Evolutionary conservation across 441 rosid species (phyloP), one percentile per base, ranked within the genome.

Genomic region (Arabidopsis lyrata): DNA sequence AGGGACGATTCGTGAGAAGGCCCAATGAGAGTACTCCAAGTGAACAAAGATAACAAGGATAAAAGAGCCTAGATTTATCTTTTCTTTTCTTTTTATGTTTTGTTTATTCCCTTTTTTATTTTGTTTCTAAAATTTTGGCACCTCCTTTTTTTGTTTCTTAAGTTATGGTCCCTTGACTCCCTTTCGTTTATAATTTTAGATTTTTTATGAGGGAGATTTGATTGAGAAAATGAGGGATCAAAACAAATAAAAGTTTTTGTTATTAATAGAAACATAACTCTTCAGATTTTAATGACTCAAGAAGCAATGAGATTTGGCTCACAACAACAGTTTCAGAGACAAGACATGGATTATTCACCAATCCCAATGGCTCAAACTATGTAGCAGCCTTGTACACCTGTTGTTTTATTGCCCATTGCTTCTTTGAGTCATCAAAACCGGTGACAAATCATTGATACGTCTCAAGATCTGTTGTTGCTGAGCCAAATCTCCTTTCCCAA

Each of bases 1-100:
- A 86, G 90, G 90, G 90, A 38, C 77, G 90, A 59, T 86, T 86
- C 50, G 86, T 86, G 77, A 84, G 86, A 68, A 76, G 87, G 77
- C 70, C 82, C 68, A 81, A 80, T 72, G 62, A 58, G 11, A 86
- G 22, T 13, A 58, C 15, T 72, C 70, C 83, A 67, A 79, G 64
- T 68, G 75, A 75, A 20, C 77, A 83, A 63, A 61, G 86, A 82
- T 76, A 76, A 74, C 67, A 54, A 62, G 39, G 48, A 69, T 14
- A 77, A 42, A 27, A 34, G 44, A 60, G 63, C 63, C 63, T 44
- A 74, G 57, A 72, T 70, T 44, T 57, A 36, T 74, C 55, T 18
- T 63, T 35, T 53, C 5, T 24, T 24, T 56, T 78, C 24, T 22
- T 22, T 36, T 38, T 29, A 15, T 22, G 62, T 78, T 18, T 14